Evolutionary conservation across 1,284 basidiomycete species (phyloP).

Genomic region (Jaminaea rosea): DNA sequence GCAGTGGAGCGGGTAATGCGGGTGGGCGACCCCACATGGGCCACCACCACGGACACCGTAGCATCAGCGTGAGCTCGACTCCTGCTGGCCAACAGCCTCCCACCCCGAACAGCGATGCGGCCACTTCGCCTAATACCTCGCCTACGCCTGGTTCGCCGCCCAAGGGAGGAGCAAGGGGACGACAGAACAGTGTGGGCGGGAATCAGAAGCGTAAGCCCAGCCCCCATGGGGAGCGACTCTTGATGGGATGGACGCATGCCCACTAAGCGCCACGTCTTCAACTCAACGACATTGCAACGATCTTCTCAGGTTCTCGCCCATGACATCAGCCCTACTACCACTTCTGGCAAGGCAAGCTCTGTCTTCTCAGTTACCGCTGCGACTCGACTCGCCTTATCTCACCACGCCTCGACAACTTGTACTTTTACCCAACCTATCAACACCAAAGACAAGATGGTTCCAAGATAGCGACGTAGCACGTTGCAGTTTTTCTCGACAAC

Average conservation of each 20-base stretch:
- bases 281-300: no score
- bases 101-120: no score
- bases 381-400: no score
- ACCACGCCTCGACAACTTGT: no score
- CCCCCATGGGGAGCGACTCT: background rate
- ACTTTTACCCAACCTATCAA: no score
- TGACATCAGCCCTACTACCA: no score
- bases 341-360: no score
- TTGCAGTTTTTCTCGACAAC: no score
- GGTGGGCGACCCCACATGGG: background rate
- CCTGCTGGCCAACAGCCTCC: background rate
- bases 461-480: no score
- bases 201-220: background rate
- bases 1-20: background rate
- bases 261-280: background rate
- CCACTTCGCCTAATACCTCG: background rate
- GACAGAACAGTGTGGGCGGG: background rate
- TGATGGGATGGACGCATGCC: constrained; percentile 1
- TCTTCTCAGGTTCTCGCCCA: no score
- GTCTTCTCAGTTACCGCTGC: no score
- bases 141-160: background rate
- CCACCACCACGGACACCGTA: background rate
- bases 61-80: background rate
- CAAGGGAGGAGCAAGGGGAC: background rate
- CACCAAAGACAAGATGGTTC: no score